Evolutionary conservation across 2,329 filamentous ascomycete genomes (phyloP), one percentile per base, ranked within the genome.

Genomic region (Zasmidium angulare): DNA sequence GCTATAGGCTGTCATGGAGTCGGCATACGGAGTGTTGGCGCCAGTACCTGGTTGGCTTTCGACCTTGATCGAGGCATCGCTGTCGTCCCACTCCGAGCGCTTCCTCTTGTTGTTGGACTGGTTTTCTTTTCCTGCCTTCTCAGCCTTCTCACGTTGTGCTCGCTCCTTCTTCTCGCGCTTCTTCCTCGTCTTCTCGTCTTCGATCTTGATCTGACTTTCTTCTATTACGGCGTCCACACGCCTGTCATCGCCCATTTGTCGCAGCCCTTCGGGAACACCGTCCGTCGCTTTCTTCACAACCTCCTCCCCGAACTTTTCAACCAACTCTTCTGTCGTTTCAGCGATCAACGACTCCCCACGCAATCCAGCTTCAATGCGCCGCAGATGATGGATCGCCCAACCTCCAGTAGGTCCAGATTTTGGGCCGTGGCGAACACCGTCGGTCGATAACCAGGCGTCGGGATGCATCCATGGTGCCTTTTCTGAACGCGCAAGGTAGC

Each of bases 371-470:
- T 81, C 80, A 9, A 85, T 78, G 50, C 83, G 77, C 40, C 78
- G 74, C 49, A 85, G 69, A 65, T 84, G 81, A 68, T 83, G 80
- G 54, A 85, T 74, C 14, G 78, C 74, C n/a, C 83, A 73, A 7
- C 79, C 77, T 47, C 80, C 79, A 19, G 66, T 68, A 0, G 77
- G 73, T 1, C 79, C 79, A 50, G 74, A 74, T 50, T 76, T 70
- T 17, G 77, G 72, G 21, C 74, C 72, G 67, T 77, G 79, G 12
- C 70, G 69, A 6, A 80, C 73, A 48, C 78, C 78, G 22, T 71
- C 72, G 10, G 74, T 69, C 17, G 72, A 76, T 46, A 81, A 75
- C 50, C 77, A 70, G 43, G 78, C 76, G 60, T 82, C 79, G 0
- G 80, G 80, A 66, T 82, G 80, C 7, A 81, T 72, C 67, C 79